Evolutionary conservation across 495 filamentous ascomycete genomes (phyloP), one percentile per base, ranked within the genome.

Genomic region (Lepidopterella palustris): DNA sequence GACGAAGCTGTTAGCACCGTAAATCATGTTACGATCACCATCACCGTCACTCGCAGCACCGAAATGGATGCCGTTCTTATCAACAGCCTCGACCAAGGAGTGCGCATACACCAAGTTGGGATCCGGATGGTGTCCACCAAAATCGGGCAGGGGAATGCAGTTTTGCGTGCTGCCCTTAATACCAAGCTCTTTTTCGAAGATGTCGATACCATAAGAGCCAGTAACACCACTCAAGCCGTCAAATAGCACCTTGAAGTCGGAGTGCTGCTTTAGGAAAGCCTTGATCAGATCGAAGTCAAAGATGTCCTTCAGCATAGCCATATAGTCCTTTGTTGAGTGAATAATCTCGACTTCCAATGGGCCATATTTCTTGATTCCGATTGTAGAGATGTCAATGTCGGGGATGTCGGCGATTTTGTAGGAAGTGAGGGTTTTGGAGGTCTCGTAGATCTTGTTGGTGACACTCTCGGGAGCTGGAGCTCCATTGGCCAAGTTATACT

Each of bases 21-120:
- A 98, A 70, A 98, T 97, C 93, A 98, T 98, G 82, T 98, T 98
- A 58, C 93, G 89, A 77, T 98, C 93, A 66, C 93, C 93, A 67
- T 98, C 93, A 63, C 93, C 93, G 65, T 98, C 93, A 67, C 87
- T 92, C 35, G 93, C 93, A 42, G 93, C 93, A 66, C 93, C 93
- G 71, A 98, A 97, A 67, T 93, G 95, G 64, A 98, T 89, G 31
- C 82, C 80, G 65, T 90, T 84, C 77, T 90, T 88, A 75, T 98
- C 87, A 20, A 98, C 93, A 45, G 84, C 89, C 69, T 93, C 90
- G 53, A 98, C 93, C 6, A 98, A 81, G 35, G 91, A 92, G 75
- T 95, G 89, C 0, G 93, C 93, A 64, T 98, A 98, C n/a, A 93
- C 95, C 20, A 98, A 82, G 77, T 98, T 98, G 55, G 93, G 93